Evolutionary conservation across 2,329 filamentous ascomycete species (phyloP), one percentile per base, ranked within the genome.

Genomic region (Aureobasidium melanogenum): DNA sequence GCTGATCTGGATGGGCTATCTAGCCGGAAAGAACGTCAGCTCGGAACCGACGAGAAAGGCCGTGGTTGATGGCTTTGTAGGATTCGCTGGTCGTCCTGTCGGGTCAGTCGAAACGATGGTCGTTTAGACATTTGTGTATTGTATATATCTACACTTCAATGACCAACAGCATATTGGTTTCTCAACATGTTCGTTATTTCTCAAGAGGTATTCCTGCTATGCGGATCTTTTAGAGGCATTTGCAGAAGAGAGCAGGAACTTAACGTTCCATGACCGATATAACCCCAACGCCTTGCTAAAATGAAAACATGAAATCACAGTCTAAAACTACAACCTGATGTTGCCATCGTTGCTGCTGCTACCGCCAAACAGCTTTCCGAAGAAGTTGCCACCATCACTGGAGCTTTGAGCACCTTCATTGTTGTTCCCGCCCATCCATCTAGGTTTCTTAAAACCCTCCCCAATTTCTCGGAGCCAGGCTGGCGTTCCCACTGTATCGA

Each of bases 71-170:
- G 94, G 94, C 0, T 83, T 96, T 63, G 87, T 97, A 80, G 87
- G 87, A 66, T 88, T 97, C 75, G 91, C 94, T 1, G 89, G 91
- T 74, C 78, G 93, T 65, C 94, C 94, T 0, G 84, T 96, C 17
- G 93, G 92, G 1, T 96, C 90, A 0, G 87, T 96, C 1, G 89
- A 90, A 54, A 83, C 89, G 38, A 89, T 90, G 77, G 88, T 96
- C 26, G 58, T 44, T 24, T 66, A 61, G 47, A 47, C n/a, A n/a
- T 6, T 15, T 24, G 30, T 46, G 30, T 46, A n/a, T n/a, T n/a
- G 30, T 44, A 44, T 46, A 56, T 34, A 56, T 9, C n/a, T 12
- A 36, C 28, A 22, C 8, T 5, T 38, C 10, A 24, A 51, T n/a
- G 12, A 24, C 3, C 19, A 12, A 51, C 9, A 17, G 17, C 24